A percentile compares a stretch with the other conserved stretches of the same genome.
These are phyloP conservation scores for Penicillium lividum DNA, from an alignment of 495 filamentous ascomycete genomes.

Conservation along the genomic window DNA sequence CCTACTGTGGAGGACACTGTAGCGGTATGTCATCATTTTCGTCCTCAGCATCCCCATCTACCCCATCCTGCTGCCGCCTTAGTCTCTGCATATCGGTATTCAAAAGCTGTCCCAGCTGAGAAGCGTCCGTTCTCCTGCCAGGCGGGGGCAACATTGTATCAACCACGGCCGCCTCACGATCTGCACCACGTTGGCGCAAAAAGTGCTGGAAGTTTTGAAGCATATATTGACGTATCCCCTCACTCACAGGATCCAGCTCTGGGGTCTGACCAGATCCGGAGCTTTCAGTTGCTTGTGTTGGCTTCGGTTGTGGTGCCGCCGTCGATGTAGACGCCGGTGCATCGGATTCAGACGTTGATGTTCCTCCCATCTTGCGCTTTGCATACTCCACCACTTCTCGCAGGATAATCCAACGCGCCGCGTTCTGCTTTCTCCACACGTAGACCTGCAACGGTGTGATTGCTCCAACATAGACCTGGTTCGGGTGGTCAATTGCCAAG, in stretches of 20 bases:
- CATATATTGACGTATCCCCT: neutral
- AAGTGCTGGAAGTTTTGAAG: conserved; percentile 9
- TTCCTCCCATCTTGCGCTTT: neutral
- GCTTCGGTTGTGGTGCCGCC: neutral
- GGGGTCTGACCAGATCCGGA: neutral
- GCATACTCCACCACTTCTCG: conserved; percentile 14
- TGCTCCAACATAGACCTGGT: conserved; percentile 36
- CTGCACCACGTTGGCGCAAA: conserved; percentile 1
- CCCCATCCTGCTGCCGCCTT: neutral
- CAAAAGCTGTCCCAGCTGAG: neutral
- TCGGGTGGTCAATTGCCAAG: conserved; percentile 32
- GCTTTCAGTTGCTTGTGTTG: neutral
- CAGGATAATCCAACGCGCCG: conserved; percentile 11
- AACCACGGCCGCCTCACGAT: conserved; percentile 6
- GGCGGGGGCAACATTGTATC: conserved; percentile 2
- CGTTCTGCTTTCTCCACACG: conserved; percentile 28
- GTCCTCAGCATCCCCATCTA: neutral
- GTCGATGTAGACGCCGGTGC: neutral
- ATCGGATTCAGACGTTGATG: neutral
- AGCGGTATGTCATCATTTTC: neutral
- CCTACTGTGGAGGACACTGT: neutral
- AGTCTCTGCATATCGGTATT: neutral
- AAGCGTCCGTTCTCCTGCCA: neutral
- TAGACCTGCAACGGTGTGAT: conserved; percentile 12
- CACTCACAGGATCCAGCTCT: neutral